Evolutionary conservation across 352 stramenopile genomes (phyloP), one percentile per base, ranked within the genome.

Genomic region (Aphanomyces astaci): DNA sequence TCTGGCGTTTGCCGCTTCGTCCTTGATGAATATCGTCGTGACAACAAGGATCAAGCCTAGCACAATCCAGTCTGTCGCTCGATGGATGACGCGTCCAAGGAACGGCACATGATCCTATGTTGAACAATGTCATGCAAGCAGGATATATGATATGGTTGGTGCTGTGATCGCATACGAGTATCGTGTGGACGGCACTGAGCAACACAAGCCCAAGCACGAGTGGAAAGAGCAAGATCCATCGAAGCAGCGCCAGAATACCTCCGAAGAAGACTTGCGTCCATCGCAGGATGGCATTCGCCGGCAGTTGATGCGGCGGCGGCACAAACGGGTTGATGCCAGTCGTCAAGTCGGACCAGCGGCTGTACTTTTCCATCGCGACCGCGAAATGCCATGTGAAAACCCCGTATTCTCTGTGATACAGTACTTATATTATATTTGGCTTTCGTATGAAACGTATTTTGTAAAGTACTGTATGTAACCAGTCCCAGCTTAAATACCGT

Each of bases 281-380:
- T 2, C 72, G 80, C 48, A 84, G 59, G 0, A 70, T 63, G 32
- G 82, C 70, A 27, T 73, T 80, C 55, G 68, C 75, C 36, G 76
- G 76, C 28, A 88, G 75, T 2, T 78, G 80, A 72, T 81, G 78
- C 69, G 83, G 78, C 72, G 88, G 79, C 59, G 84, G 84, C 66
- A 94, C 86, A 75, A 94, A 94, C 69, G 86, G 86, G 73, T 94
- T 94, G 68, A 91, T 88, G 30, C 86, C 86, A 66, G 86, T 94
- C 65, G 80, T 87, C 73, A 92, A 76, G 54, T 94, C 86, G 71
- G 83, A 80, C 86, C 86, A 94, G 39, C 86, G 81, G 60, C 75
- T 90, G 76, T 88, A 94, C 73, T 94, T 94, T 73, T 94, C 86
- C 86, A 94, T 94, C 9, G 25, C 27, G 54, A 32, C 32, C n/a